Percentiles rank a stretch among this genome's conserved stretches.
These are phyloP conservation scores for Chaetomium sp. DNA, from an alignment of 2,329 filamentous ascomycete genomes.

Conservation along the genomic window DNA sequence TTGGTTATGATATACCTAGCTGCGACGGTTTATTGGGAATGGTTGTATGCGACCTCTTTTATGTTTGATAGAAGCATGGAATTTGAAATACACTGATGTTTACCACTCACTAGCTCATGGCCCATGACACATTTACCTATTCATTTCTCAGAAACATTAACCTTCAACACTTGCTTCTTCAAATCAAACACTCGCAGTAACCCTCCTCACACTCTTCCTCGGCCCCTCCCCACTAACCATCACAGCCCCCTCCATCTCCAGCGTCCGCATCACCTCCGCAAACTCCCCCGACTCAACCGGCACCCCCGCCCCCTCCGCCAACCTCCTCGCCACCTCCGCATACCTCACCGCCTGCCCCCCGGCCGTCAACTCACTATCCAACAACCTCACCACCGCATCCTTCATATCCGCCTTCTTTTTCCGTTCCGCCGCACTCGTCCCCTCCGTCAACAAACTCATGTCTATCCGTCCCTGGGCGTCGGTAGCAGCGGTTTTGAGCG, in stretches of 20 bases:
- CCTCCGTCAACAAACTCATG: slow-evolving; percentile 91
- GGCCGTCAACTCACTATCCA: slow-evolving; percentile 71
- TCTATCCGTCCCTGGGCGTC: slow-evolving; percentile 90
- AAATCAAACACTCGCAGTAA: slow-evolving; percentile 46
- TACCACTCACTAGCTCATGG: too few species aligned
- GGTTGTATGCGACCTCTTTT: slow-evolving; percentile 3
- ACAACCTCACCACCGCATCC: slow-evolving; percentile 61
- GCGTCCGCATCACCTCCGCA: slow-evolving; percentile 65
- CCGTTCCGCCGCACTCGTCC: slow-evolving; percentile 83
- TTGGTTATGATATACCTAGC: slow-evolving; percentile 10
- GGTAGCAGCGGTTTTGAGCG: slow-evolving; percentile 95
- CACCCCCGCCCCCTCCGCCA: slow-evolving; percentile 65
- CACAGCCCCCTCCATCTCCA: slow-evolving; percentile 81
- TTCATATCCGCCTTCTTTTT: slow-evolving; percentile 79
- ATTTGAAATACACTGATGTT: background rate
- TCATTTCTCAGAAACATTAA: background rate
- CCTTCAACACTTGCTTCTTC: background rate
- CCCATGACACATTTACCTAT: too few species aligned
- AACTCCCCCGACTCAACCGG: slow-evolving; percentile 76
- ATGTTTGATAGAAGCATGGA: background rate
- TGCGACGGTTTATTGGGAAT: background rate
- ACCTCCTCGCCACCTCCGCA: slow-evolving; percentile 65
- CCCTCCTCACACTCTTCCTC: slow-evolving; percentile 71
- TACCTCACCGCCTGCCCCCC: slow-evolving; percentile 64
- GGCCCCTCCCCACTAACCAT: slow-evolving; percentile 79